These are phyloP conservation scores for Cutaneotrichosporon sp. DNA, from an alignment of 1,284 basidiomycete genomes.

Conservation along the genomic window DNA sequence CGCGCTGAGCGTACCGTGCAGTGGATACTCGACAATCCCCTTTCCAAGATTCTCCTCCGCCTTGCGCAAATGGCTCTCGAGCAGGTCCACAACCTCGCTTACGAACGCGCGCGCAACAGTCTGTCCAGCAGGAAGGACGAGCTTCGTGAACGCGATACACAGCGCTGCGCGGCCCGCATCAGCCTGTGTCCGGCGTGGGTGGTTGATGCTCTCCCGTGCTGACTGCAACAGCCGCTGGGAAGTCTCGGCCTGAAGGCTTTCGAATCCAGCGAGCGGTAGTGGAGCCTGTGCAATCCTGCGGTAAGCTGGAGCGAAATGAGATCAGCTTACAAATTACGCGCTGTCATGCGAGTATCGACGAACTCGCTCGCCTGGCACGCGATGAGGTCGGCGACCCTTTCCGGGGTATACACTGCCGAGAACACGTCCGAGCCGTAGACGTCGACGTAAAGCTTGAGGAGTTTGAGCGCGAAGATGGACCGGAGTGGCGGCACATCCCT, in stretches of 20 bases:
- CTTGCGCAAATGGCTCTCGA: conserved; percentile 29
- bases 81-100: conserved; percentile 17
- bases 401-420: conserved; percentile 27
- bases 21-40: conserved; percentile 35
- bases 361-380: conserved; percentile 45
- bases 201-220: conserved; percentile 31
- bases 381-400: conserved; percentile 33
- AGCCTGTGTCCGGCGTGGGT: conserved; percentile 44
- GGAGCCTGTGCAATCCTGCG: conserved; percentile 34
- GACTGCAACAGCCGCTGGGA: conserved; percentile 22
- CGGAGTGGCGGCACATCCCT: conserved; percentile 29
- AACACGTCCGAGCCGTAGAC: conserved; percentile 22
- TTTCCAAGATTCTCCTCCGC: conserved; percentile 31
- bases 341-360: conserved; percentile 35
- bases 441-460: conserved; percentile 31
- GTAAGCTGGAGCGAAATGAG: neutral
- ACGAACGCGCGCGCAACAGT: conserved; percentile 24
- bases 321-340: conserved; percentile 38
- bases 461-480: conserved; percentile 28
- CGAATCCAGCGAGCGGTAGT: conserved; percentile 37
- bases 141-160: conserved; percentile 36
- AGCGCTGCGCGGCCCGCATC: conserved; percentile 44
- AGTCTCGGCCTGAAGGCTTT: conserved; percentile 15
- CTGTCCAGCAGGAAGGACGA: conserved; percentile 18
- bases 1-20: conserved; percentile 42